These are phyloP conservation scores for Pistacia atlantica DNA, from an alignment of 345 rosid species.

Conservation along the genomic window DNA sequence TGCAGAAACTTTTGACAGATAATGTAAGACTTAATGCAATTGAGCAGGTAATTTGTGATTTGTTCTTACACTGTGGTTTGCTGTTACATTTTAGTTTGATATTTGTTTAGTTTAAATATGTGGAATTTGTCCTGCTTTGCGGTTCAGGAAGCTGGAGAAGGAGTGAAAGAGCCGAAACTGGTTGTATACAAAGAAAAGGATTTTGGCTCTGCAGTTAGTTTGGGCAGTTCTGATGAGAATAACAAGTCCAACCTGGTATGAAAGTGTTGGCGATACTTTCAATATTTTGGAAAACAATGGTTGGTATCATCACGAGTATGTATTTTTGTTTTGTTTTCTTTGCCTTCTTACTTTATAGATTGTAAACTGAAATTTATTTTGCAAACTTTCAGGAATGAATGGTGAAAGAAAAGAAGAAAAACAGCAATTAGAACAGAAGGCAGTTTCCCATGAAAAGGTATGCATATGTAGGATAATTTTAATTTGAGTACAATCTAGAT, in stretches of 20 bases:
- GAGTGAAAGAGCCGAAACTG: conserved; percentile 69
- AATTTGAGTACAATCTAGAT: background rate
- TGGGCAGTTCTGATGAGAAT: conserved; percentile 30
- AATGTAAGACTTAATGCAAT: conserved; percentile 53
- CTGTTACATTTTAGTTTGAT: conserved; percentile 6
- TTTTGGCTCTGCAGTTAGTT: conserved; percentile 39
- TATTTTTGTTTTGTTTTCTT: background rate
- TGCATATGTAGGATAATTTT: background rate
- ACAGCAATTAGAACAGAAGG: conserved; percentile 33
- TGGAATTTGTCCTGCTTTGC: conserved; percentile 18
- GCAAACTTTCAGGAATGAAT: conserved; percentile 47
- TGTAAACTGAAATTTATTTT: conserved; percentile 6
- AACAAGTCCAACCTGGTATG: conserved; percentile 27
- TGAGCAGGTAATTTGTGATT: conserved; percentile 53
- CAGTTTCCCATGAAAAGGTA: conserved; percentile 51
- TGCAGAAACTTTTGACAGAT: conserved; percentile 63
- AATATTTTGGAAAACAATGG: conserved; percentile 42
- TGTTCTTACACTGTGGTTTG: background rate
- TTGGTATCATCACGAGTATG: conserved; percentile 25
- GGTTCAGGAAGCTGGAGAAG: conserved; percentile 64
- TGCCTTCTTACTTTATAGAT: conserved; percentile 2
- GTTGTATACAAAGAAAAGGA: conserved; percentile 58
- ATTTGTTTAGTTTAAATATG: conserved; percentile 9
- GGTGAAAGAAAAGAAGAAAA: conserved; percentile 33
- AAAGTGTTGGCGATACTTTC: conserved; percentile 26